A percentile compares a stretch with the other conserved stretches of the same genome.
These are phyloP conservation scores for Brassica hybrid DNA, from an alignment of 441 rosid species.

Conservation along the genomic window DNA sequence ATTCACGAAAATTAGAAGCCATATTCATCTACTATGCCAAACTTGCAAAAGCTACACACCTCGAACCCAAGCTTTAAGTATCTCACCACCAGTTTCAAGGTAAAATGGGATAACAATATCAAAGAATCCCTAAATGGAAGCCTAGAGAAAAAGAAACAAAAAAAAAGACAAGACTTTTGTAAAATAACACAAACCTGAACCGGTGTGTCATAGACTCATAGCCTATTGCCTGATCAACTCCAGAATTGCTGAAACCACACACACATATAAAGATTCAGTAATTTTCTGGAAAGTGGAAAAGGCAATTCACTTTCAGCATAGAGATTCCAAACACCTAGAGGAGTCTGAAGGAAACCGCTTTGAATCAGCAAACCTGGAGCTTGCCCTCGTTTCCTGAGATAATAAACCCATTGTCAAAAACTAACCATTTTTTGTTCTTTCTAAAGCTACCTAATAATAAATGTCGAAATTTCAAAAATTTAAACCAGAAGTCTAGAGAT, in stretches of 20 bases:
- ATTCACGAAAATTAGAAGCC: slow-evolving; percentile 11
- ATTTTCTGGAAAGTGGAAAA: not conserved
- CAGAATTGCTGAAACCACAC: slow-evolving; percentile 48
- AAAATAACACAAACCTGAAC: slow-evolving; percentile 68
- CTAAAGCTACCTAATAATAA: not conserved
- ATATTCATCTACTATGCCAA: slow-evolving; percentile 15
- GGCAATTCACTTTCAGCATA: not conserved
- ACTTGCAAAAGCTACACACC: slow-evolving; percentile 15
- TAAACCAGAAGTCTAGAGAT: not conserved
- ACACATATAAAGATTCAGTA: slow-evolving; percentile 16
- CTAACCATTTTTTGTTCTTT: not conserved
- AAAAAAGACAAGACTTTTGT: not conserved
- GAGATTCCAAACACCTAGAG: slow-evolving; percentile 44
- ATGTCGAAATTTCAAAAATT: not conserved
- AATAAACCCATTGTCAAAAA: slow-evolving; percentile 11
- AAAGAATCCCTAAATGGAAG: not conserved
- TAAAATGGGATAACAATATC: not conserved
- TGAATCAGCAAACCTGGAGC: slow-evolving; percentile 62
- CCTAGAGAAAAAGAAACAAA: not conserved
- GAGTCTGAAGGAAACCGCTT: slow-evolving; percentile 47
- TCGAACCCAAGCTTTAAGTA: slow-evolving; percentile 4
- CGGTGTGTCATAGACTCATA: slow-evolving; percentile 73
- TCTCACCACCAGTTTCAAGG: slow-evolving; percentile 25
- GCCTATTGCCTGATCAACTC: slow-evolving; percentile 71
- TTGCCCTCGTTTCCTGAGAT: slow-evolving; percentile 62